Evolutionary conservation across 345 rosid species (phyloP).

Genomic region (Gossypium ekmanianum): DNA sequence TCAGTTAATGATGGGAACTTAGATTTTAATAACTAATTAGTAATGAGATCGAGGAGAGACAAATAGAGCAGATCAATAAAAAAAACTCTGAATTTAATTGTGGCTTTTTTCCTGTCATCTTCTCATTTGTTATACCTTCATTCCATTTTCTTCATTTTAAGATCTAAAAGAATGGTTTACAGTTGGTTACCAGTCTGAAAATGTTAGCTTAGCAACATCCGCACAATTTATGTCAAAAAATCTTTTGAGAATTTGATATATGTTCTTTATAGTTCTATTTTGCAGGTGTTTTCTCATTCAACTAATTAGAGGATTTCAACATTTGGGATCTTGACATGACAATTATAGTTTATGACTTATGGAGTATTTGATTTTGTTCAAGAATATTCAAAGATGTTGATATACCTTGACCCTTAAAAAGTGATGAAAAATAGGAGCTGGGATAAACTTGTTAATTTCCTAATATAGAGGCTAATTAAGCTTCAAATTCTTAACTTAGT

Average conservation of each 20-base stretch:
- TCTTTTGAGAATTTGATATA: neutral
- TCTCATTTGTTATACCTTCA: neutral
- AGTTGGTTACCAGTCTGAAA: neutral
- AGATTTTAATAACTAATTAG: neutral
- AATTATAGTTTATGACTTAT: neutral
- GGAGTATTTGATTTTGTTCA: neutral
- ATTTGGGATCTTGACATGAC: neutral
- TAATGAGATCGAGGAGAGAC: neutral
- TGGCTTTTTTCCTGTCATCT: neutral
- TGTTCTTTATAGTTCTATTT: neutral
- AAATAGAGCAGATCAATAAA: neutral
- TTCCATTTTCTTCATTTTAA: neutral
- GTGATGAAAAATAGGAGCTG: neutral
- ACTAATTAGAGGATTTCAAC: neutral
- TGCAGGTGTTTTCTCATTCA: slow-evolving; percentile 2
- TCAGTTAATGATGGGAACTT: neutral
- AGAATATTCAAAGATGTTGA: neutral
- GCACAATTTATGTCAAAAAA: neutral
- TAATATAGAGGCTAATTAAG: neutral
- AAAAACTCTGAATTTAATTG: neutral
- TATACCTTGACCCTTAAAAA: neutral
- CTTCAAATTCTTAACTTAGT: neutral
- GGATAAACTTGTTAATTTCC: neutral
- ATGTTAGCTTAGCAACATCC: neutral
- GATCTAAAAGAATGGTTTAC: neutral